These are phyloP conservation scores for Apiotrichum veenhuisii DNA, from an alignment of 1,284 basidiomycete genomes.

Conservation along the genomic window DNA sequence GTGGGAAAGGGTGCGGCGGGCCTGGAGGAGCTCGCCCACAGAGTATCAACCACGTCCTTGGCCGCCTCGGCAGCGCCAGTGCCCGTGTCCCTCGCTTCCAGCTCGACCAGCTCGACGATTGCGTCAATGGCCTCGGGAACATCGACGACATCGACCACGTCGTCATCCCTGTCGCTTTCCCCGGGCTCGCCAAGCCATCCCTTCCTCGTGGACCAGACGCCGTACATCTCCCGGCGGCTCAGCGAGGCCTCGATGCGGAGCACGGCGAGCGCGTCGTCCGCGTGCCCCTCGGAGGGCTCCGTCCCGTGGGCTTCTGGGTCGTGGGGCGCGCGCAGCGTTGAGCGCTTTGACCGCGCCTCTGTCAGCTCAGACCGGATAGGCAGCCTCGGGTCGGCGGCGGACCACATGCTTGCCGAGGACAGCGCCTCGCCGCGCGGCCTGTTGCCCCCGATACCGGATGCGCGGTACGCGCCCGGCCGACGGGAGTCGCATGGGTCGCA, in stretches of 20 bases:
- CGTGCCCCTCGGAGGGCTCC: not conserved
- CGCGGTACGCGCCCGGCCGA: not conserved
- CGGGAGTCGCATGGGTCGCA: too few species aligned
- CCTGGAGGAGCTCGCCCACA: too few species aligned
- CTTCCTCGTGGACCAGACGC: conserved; percentile 27
- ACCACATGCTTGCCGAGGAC: conserved; percentile 3
- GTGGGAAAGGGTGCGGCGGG: too few species aligned
- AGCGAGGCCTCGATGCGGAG: not conserved
- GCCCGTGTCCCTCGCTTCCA: too few species aligned
- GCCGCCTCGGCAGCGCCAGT: too few species aligned
- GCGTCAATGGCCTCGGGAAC: too few species aligned
- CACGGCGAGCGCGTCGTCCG: not conserved
- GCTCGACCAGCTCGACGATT: not conserved
- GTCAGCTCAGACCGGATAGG: not conserved
- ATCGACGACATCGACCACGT: not conserved
- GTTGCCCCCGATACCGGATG: not conserved
- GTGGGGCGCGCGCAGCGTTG: not conserved
- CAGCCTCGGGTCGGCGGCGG: not conserved
- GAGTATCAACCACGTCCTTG: too few species aligned
- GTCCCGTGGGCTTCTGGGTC: not conserved
- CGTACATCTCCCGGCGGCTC: conserved; percentile 16
- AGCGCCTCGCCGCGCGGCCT: not conserved
- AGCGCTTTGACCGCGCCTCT: not conserved
- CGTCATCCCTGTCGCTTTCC: too few species aligned
- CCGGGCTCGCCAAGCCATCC: conserved; percentile 12